Base-by-base conservation (phyloP, 805 yeast genomes). In the Isabelozyma heimii region DNA sequence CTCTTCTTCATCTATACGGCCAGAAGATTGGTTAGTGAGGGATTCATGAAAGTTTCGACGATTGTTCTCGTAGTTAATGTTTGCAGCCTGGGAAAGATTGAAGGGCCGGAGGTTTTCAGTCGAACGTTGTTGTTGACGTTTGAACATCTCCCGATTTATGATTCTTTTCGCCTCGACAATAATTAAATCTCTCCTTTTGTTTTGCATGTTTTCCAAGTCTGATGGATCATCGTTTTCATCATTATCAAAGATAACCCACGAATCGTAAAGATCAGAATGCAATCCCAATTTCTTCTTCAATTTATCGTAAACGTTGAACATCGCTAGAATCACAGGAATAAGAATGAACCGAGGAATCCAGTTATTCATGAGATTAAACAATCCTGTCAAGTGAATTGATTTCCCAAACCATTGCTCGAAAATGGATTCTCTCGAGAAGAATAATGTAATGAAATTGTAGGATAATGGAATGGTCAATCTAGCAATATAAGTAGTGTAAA, bases 381-480 rank as follows among this genome's bases (percentile, higher is more conserved):
- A 70, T 3, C 89, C 84, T 9, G 91, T 84, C 53, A 89, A 68
- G 57, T 87, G 85, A 60, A 89, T 85, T 5, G 89, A 85, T 55
- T 80, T 73, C 7, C 94, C 95, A 51, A 86, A 75, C 71, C 91
- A 87, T 43, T 79, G 76, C 60, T 88, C 90, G 65, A 89, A 89
- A 10, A 74, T 69, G 1, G 83, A 73, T 20, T 65, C 48, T 26
- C 84, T 69, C 15, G 78, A 72, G 2, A 82, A 75, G 49, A 85
- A 76, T 47, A 89, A 70, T 45, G 87, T 86, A 48, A 89, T 65
- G 61, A 87, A 89, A 66, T 89, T 89, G 67, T 86, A 89, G 24
- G 89, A 82, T 52, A 89, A 72, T 9, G 96, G 96, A 10, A 89
- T 84, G 0, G 96, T 87, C 61, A 89, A 71, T 53, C 96, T 82